These are phyloP conservation scores for Cercospora canescens DNA, from an alignment of 2,329 filamentous ascomycete species.

Conservation along the genomic window DNA sequence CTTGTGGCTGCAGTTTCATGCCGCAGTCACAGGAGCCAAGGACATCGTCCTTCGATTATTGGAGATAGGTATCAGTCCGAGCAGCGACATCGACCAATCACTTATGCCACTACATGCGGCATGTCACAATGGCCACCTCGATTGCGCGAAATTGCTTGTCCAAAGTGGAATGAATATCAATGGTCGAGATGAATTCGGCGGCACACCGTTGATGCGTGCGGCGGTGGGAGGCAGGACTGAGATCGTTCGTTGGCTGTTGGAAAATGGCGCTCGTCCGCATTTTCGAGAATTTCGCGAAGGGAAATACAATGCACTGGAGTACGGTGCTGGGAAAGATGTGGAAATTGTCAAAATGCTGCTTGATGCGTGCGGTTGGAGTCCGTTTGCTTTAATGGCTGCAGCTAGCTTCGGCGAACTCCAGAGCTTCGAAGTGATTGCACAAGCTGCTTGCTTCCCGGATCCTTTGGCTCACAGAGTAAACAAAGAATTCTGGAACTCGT, in stretches of 20 bases:
- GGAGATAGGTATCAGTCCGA: slow-evolving; percentile 1
- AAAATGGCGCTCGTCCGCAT: not conserved
- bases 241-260: slow-evolving; percentile 15
- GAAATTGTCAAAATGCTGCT: slow-evolving; percentile 8
- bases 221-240: slow-evolving; percentile 11
- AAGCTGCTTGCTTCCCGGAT: slow-evolving; percentile 5
- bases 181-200: slow-evolving; percentile 12
- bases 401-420: slow-evolving; percentile 11
- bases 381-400: slow-evolving; percentile 11
- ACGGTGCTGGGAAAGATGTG: slow-evolving; percentile 7
- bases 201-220: slow-evolving; percentile 19
- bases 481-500: not conserved
- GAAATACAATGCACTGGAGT: slow-evolving; percentile 13
- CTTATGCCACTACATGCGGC: slow-evolving; percentile 17
- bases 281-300: slow-evolving; percentile 10
- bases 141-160: slow-evolving; percentile 6
- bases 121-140: slow-evolving; percentile 16
- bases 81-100: not conserved
- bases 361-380: slow-evolving; percentile 13
- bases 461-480: not conserved
- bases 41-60: slow-evolving; percentile 10
- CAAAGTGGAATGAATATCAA: slow-evolving; percentile 13
- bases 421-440: slow-evolving; percentile 6
- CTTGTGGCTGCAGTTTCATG: slow-evolving; percentile 6
- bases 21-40: slow-evolving; percentile 10